Percentiles rank a stretch among this genome's conserved stretches.
phyloP scores from a whole-genome alignment of 257 asterid species.

The Jacaranda mimosifolia region DNA sequence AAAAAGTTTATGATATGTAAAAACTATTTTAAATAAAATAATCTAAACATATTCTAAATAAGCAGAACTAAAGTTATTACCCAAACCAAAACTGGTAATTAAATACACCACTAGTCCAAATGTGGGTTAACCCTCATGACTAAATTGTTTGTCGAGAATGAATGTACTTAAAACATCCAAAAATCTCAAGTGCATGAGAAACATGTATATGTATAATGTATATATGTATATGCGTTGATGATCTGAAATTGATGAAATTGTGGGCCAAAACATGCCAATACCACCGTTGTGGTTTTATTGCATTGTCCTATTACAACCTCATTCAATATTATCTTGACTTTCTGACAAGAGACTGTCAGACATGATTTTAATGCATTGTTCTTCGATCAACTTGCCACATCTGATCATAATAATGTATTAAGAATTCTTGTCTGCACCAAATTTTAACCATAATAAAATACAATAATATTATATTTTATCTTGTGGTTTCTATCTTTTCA shows the following conservation, averaged over 20 bases:
- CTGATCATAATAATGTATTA: neutral
- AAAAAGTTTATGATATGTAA: too few relatives aligned
- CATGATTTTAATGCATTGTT: conserved; percentile 29
- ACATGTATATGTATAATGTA: too few relatives aligned
- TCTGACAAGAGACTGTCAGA: conserved; percentile 58
- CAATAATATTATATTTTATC: too few relatives aligned
- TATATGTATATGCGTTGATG: neutral
- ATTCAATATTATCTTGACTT: conserved; percentile 43
- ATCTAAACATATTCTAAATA: too few relatives aligned
- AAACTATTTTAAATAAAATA: too few relatives aligned
- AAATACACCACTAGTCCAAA: too few relatives aligned
- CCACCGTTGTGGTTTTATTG: conserved; percentile 42
- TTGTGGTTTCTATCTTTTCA: too few relatives aligned
- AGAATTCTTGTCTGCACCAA: neutral
- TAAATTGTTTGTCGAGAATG: neutral
- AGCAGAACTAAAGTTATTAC: too few relatives aligned
- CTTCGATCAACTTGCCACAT: conserved; percentile 20
- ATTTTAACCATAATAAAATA: too few relatives aligned
- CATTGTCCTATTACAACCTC: conserved; percentile 25
- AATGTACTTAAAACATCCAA: neutral
- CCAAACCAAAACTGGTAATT: too few relatives aligned
- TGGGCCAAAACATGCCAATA: conserved; percentile 18
- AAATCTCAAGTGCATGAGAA: neutral
- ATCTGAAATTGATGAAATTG: neutral
- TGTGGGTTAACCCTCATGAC: too few relatives aligned